Evolutionary conservation across 305 asterid species (phyloP).

Genomic region (Lippia alba): DNA sequence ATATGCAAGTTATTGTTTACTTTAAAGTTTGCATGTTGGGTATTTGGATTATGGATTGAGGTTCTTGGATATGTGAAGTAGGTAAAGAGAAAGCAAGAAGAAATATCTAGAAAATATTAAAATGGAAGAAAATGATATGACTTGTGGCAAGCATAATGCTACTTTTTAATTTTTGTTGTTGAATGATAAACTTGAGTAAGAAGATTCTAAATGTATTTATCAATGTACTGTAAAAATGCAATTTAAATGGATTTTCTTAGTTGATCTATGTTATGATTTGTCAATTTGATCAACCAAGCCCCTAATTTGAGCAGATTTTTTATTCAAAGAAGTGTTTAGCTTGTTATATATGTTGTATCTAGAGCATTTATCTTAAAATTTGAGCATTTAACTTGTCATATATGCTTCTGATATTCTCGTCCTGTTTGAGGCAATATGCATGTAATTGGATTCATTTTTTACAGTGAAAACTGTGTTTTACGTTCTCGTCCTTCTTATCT

Average conservation of each 20-base stretch:
- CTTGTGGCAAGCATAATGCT: slow-evolving; percentile 1
- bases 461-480: slow-evolving; percentile 12
- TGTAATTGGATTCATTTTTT: not conserved
- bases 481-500: not conserved
- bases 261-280: not conserved
- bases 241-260: not conserved
- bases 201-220: not conserved
- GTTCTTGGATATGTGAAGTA: slow-evolving; percentile 5
- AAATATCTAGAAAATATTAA: not conserved
- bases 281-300: not conserved
- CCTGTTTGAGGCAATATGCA: not conserved
- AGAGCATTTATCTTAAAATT: not conserved
- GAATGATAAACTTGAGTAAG: too few relatives aligned
- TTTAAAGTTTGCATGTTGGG: not conserved
- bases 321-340: not conserved
- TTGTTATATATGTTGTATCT: not conserved
- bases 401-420: too few relatives aligned
- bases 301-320: not conserved
- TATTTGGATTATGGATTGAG: not conserved
- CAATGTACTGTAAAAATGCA: not conserved
- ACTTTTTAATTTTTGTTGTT: too few relatives aligned
- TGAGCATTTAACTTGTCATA: too few relatives aligned
- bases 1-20: not conserved
- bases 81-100: not conserved
- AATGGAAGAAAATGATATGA: slow-evolving; percentile 19